Evolutionary conservation across 2,329 filamentous ascomycete genomes (phyloP).

Genomic region (Xylariaceae sp.): DNA sequence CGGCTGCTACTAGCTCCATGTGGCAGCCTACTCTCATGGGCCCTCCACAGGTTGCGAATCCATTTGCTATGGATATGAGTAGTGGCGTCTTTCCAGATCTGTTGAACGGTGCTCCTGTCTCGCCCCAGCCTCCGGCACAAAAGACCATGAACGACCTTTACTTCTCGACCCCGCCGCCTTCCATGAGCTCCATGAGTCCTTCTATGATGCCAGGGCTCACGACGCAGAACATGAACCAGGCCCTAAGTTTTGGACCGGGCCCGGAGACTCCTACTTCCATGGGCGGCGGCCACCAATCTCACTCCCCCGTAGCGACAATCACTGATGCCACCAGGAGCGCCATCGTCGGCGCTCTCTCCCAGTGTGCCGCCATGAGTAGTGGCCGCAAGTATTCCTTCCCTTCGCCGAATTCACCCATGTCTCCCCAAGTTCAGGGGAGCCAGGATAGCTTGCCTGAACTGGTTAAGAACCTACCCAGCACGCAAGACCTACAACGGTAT

Average conservation of each 20-base stretch:
- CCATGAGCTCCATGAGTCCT: conserved; percentile 75
- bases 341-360: conserved; percentile 65
- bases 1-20: conserved; percentile 62
- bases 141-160: conserved; percentile 77
- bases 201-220: conserved; percentile 71
- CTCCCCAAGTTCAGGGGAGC: conserved; percentile 57
- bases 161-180: conserved; percentile 79
- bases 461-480: conserved; percentile 73
- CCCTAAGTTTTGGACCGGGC: conserved; percentile 68
- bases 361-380: conserved; percentile 59
- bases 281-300: conserved; percentile 66
- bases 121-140: conserved; percentile 75
- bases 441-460: conserved; percentile 58
- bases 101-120: conserved; percentile 73
- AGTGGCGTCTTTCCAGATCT: conserved; percentile 80
- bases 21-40: conserved; percentile 75
- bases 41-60: conserved; percentile 71
- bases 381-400: conserved; percentile 70
- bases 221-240: conserved; percentile 67
- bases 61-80: conserved; percentile 78
- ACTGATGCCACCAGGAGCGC: conserved; percentile 69
- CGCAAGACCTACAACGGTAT: conserved; percentile 86
- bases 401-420: conserved; percentile 61
- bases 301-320: conserved; percentile 67
- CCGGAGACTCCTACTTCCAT: conserved; percentile 78